A percentile compares a stretch with the other conserved stretches of the same genome.
These are phyloP conservation scores for Ceratocystis lukuohia DNA, from an alignment of 2,329 filamentous ascomycete genomes.

Conservation along the genomic window DNA sequence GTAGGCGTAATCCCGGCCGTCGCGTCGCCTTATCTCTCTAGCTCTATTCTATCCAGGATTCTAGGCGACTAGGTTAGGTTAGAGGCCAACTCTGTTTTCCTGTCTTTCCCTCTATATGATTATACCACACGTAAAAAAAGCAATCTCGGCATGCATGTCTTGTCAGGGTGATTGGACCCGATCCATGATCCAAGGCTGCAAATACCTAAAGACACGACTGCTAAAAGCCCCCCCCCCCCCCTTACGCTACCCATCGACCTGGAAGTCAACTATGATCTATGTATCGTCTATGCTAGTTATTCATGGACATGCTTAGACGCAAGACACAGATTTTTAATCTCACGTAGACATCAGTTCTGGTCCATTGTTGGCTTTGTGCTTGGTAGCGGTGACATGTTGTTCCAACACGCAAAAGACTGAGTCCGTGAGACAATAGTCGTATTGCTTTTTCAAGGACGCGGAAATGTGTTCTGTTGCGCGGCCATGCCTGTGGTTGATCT, in stretches of 20 bases:
- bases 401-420: not conserved
- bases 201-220: not conserved
- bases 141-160: not conserved
- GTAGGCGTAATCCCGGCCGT: not conserved
- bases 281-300: not conserved
- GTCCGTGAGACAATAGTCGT: not conserved
- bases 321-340: not conserved
- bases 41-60: not conserved
- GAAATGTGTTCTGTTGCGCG: not conserved
- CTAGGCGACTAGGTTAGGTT: not conserved
- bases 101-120: not conserved
- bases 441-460: not conserved
- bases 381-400: not conserved
- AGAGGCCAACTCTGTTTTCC: not conserved
- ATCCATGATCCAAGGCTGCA: not conserved
- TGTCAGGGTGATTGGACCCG: not conserved
- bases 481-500: not conserved
- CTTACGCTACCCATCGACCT: not conserved
- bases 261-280: not conserved
- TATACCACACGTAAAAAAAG: not conserved
- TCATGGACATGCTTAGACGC: not conserved
- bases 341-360: not conserved
- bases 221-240: not conserved
- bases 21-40: not conserved
- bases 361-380: not conserved